Percentiles rank a stretch among this genome's conserved stretches.
phyloP scores from a whole-genome alignment of 495 filamentous ascomycete genomes.

The Hypoxylon subgilvum region DNA sequence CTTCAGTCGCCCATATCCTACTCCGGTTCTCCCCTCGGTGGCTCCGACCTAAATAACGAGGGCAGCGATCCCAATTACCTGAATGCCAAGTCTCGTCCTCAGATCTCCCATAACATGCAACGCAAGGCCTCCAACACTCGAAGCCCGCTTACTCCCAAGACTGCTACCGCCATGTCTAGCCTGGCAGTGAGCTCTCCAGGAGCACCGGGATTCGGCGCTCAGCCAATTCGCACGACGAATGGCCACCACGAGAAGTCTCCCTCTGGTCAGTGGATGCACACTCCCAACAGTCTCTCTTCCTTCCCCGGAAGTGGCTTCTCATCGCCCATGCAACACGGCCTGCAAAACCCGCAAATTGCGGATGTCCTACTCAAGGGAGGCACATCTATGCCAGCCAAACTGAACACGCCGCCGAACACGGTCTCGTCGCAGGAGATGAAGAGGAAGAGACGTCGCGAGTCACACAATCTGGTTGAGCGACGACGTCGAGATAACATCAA shows the following conservation, averaged over 20 bases:
- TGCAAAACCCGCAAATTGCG: conserved; percentile 56
- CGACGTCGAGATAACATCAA: conserved; percentile 97
- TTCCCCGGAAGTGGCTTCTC: conserved; percentile 83
- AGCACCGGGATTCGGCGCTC: conserved; percentile 63
- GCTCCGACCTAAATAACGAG: conserved; percentile 64
- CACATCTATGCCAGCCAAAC: conserved; percentile 61
- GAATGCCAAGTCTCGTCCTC: conserved; percentile 61
- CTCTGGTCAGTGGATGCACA: conserved; percentile 78
- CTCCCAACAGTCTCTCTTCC: conserved; percentile 77
- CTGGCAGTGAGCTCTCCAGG: conserved; percentile 48
- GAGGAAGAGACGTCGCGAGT: conserved; percentile 84
- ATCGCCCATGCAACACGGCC: conserved; percentile 62
- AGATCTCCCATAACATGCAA: conserved; percentile 66
- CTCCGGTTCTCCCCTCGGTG: conserved; percentile 57
- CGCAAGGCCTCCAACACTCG: conserved; percentile 71
- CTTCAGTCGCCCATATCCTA: conserved; percentile 60
- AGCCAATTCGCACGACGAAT: conserved; percentile 71
- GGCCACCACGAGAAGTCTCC: conserved; percentile 80
- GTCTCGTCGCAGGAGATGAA: conserved; percentile 87
- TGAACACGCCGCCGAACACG: conserved; percentile 52
- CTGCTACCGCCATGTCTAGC: conserved; percentile 49
- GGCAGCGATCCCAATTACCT: conserved; percentile 56
- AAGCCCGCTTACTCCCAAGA: conserved; percentile 82
- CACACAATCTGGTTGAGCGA: conserved; percentile 94
- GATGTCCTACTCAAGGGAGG: conserved; percentile 61